phyloP scores from a whole-genome alignment of 1,284 basidiomycete genomes.

The Heterobasidion irregulare region DNA sequence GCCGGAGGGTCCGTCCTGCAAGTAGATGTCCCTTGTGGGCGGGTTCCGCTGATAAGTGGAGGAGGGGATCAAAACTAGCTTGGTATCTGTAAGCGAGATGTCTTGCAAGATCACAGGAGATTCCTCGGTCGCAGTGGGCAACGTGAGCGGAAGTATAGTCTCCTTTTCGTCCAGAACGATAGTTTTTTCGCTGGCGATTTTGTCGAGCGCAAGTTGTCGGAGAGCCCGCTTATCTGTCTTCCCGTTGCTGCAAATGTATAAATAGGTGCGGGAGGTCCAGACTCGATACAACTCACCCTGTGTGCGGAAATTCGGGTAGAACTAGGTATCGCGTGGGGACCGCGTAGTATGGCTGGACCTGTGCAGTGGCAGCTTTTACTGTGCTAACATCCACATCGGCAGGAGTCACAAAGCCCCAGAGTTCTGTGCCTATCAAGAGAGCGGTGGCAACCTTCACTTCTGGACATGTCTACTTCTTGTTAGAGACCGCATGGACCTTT shows the following conservation, averaged over 20 bases:
- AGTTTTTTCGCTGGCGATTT: conserved; percentile 6
- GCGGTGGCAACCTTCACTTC: conserved; percentile 40
- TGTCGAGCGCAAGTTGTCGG: conserved; percentile 31
- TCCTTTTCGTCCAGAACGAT: conserved; percentile 13
- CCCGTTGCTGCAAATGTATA: conserved; percentile 27
- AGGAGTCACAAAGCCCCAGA: conserved; percentile 51
- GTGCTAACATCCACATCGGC: conserved; percentile 26
- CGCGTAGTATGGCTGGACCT: conserved; percentile 52
- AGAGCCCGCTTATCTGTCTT: conserved; percentile 48
- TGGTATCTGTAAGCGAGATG: neutral
- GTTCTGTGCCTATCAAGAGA: conserved; percentile 38
- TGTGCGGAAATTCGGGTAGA: conserved; percentile 40
- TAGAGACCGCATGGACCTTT: conserved; percentile 1
- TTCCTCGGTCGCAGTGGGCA: conserved; percentile 11
- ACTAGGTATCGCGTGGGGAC: conserved; percentile 38
- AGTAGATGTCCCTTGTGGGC: neutral
- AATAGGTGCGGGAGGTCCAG: neutral
- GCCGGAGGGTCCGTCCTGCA: neutral
- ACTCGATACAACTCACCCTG: conserved; percentile 23
- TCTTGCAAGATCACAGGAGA: too few species aligned
- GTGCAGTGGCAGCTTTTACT: conserved; percentile 33
- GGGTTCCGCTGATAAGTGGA: neutral
- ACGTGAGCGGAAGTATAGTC: conserved; percentile 3
- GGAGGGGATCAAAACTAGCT: neutral
- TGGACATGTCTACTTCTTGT: conserved; percentile 26